Base-by-base conservation (phyloP, 768 basidiomycete species). In the Lentinus tigrinus region DNA sequence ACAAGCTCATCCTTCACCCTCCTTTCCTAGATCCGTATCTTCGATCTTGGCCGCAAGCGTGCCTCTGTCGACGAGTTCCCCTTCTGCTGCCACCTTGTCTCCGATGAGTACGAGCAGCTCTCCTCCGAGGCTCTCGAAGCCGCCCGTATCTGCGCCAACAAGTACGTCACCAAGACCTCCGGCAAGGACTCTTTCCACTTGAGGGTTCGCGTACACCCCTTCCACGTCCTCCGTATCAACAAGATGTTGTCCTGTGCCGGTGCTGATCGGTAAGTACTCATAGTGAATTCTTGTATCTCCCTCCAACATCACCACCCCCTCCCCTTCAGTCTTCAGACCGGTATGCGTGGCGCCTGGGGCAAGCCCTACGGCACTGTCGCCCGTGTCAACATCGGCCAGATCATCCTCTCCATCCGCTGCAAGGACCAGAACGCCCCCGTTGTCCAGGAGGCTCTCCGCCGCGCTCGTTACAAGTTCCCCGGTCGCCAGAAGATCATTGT, bases 231-330 rank as follows among this genome's bases (percentile, higher is more conserved):
- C 78, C 91, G 97, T 63, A 97, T 97, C 87, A 97, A 98, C 91
- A 98, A 99, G 88, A 98, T 97, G 93, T 91, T 98, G 83, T 91
- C 89, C 58, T 98, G 97, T 74, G 97, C 97, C 67, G 96, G 97
- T 67, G 95, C 97, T 69, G 97, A 99, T 93, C 82, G 93, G 92
- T 89, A 60, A 46, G 84, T 65, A 40, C 11, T 72, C 7, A 1
- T n/a, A 26, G n/a, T 1, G 3, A 14, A 6, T n/a, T 9, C 8
- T 16, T 38, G 24, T 11, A 21, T 23, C 31, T 56, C 19, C 39
- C n/a, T 26, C 39, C 26, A 13, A 48, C 40, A 16, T 27, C 39
- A 38, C 23, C 52, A 27, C 9, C 19, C 39, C n/a, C n/a, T n/a
- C n/a, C 38, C 16, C 48, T 40, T n/a, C 65, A 91, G 92, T 70